Percentiles rank a stretch among this genome's conserved stretches.
These are phyloP conservation scores for Carpinus fangiana DNA, from an alignment of 306 rosid species.

Conservation along the genomic window DNA sequence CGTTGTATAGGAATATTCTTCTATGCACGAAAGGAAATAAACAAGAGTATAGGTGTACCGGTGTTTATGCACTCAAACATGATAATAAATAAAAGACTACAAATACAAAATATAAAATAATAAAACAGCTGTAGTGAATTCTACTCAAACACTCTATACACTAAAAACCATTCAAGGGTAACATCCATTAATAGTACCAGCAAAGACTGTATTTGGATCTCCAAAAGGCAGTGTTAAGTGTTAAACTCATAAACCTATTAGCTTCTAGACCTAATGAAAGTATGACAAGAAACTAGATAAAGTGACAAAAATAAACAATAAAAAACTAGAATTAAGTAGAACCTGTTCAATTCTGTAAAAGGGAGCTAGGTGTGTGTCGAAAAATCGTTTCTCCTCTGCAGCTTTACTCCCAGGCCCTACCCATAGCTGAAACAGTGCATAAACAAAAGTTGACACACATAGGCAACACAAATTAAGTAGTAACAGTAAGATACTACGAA, in stretches of 20 bases:
- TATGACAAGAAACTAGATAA: constrained; percentile 15
- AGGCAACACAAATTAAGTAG: constrained; percentile 4
- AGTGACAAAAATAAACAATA: constrained; percentile 11
- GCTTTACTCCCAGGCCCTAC: constrained; percentile 99
- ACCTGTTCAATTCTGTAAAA: constrained; percentile 99
- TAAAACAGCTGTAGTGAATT: neutral
- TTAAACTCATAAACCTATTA: neutral
- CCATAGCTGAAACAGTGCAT: constrained; percentile 78
- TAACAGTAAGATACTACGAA: constrained; percentile 12
- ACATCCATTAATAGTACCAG: neutral
- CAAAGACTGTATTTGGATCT: neutral
- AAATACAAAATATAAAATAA: neutral
- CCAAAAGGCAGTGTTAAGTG: neutral
- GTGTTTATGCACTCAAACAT: neutral
- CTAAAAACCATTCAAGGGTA: neutral
- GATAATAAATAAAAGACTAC: neutral
- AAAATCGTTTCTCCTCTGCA: constrained; percentile 84
- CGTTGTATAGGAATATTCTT: constrained; percentile 10
- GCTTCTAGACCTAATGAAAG: neutral
- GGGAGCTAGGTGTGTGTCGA: constrained; percentile 89
- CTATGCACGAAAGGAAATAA: constrained; percentile 9
- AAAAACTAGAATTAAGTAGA: constrained; percentile 3
- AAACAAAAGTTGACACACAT: constrained; percentile 26
- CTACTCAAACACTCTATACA: neutral
- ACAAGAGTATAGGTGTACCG: neutral